A percentile compares a stretch with the other conserved stretches of the same genome.
These are phyloP conservation scores for Lipomyces japonicus DNA, from an alignment of 805 yeast species.

Conservation along the genomic window DNA sequence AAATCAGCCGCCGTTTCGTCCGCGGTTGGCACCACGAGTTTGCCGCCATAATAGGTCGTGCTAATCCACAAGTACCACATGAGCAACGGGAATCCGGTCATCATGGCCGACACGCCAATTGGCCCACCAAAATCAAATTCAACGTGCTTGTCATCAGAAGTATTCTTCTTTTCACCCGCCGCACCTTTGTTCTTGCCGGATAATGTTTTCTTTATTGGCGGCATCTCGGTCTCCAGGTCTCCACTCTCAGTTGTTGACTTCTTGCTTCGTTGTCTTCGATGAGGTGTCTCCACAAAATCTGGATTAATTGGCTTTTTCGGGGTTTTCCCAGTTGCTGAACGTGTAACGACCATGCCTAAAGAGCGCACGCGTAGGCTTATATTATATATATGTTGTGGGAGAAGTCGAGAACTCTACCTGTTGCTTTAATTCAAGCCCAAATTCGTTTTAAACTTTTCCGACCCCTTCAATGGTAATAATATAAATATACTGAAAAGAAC, in stretches of 20 bases:
- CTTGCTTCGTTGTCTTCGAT: background rate
- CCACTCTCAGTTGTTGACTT: conserved; percentile 1
- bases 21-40: conserved; percentile 61
- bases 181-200: background rate
- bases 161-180: background rate
- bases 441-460: too few species aligned
- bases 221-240: background rate
- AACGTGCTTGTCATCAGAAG: conserved; percentile 4
- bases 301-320: conserved; percentile 16
- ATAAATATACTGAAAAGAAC: too few species aligned
- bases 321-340: conserved; percentile 23
- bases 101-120: conserved; percentile 83
- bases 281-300: conserved; percentile 17
- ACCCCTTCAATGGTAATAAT: too few species aligned
- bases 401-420: too few species aligned
- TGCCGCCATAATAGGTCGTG: conserved; percentile 73
- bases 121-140: conserved; percentile 92
- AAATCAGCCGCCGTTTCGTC: conserved; percentile 47
- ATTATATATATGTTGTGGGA: too few species aligned
- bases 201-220: background rate
- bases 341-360: conserved; percentile 20
- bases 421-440: too few species aligned
- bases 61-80: conserved; percentile 98
- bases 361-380: too few species aligned
- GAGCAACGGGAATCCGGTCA: conserved; percentile 83